Percentiles rank a stretch among this genome's conserved stretches.
These are phyloP conservation scores for Colletotrichum lentis DNA, from an alignment of 2,329 filamentous ascomycete genomes.

Conservation along the genomic window DNA sequence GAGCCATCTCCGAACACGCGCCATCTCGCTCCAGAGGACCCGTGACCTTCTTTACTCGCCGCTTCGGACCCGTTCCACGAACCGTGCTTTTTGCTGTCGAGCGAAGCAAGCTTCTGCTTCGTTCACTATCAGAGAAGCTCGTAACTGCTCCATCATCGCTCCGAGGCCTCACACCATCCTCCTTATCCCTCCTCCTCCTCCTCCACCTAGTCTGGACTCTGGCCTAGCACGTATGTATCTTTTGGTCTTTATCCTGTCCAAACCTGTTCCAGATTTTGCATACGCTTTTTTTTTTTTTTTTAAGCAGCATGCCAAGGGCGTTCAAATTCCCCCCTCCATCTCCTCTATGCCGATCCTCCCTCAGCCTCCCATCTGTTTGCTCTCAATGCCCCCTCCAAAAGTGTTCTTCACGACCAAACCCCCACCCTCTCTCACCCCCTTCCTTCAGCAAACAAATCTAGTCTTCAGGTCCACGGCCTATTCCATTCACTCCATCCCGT, in stretches of 20 bases:
- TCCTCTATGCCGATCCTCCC: slow-evolving; percentile 28
- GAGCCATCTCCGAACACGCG: slow-evolving; percentile 4
- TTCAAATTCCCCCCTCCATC: slow-evolving; percentile 2
- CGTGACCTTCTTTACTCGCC: slow-evolving; percentile 20
- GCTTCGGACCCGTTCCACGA: slow-evolving; percentile 4
- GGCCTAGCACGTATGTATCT: slow-evolving; percentile 18
- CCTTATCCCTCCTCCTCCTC: no score
- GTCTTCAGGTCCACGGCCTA: slow-evolving; percentile 18
- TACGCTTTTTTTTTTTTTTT: slow-evolving; percentile 4
- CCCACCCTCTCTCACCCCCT: slow-evolving; percentile 27
- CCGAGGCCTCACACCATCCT: neutral
- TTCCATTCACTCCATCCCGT: slow-evolving; percentile 25
- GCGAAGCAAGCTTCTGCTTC: slow-evolving; percentile 9
- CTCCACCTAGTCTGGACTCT: slow-evolving; percentile 2
- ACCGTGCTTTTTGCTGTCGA: slow-evolving; percentile 6
- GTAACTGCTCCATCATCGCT: slow-evolving; percentile 16
- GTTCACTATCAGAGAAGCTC: slow-evolving; percentile 4
- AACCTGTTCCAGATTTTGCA: slow-evolving; percentile 16
- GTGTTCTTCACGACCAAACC: slow-evolving; percentile 19
- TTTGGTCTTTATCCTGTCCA: slow-evolving; percentile 8
- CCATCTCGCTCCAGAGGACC: slow-evolving; percentile 5
- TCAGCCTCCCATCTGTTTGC: slow-evolving; percentile 32
- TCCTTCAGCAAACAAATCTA: slow-evolving; percentile 11
- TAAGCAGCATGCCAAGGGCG: slow-evolving; percentile 12
- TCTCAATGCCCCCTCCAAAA: slow-evolving; percentile 3